Percentiles rank a stretch among this genome's conserved stretches.
These are phyloP conservation scores for Cutaneotrichosporon arboriforme DNA, from an alignment of 1,284 basidiomycete genomes.

Conservation along the genomic window DNA sequence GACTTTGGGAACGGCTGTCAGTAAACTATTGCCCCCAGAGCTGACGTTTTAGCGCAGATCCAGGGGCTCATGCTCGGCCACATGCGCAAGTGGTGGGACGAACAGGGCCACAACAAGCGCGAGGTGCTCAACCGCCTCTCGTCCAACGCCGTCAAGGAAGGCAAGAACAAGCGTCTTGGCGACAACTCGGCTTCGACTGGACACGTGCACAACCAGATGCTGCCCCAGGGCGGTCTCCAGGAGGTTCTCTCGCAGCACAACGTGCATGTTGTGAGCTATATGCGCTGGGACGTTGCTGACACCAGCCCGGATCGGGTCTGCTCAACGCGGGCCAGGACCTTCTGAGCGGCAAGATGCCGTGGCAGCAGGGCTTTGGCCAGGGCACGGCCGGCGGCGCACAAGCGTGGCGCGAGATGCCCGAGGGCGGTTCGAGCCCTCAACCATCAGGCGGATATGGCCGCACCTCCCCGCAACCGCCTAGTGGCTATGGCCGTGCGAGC, in stretches of 20 bases:
- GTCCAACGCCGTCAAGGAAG: conserved; percentile 63
- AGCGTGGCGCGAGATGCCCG: conserved; percentile 43
- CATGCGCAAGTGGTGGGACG: conserved; percentile 54
- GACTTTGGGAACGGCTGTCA: conserved; percentile 62
- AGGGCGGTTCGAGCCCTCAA: not conserved
- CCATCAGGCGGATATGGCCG: not conserved
- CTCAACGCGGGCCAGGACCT: conserved; percentile 47
- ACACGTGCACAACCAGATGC: conserved; percentile 41
- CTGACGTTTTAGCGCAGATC: conserved; percentile 72
- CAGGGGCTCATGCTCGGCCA: conserved; percentile 67
- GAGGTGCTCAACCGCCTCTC: conserved; percentile 59
- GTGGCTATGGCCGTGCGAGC: conserved; percentile 10
- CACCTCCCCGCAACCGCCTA: not conserved
- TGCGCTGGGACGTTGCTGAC: not conserved
- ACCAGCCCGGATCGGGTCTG: conserved; percentile 17
- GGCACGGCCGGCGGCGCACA: conserved; percentile 31
- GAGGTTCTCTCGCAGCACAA: conserved; percentile 44
- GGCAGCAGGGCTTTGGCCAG: conserved; percentile 44
- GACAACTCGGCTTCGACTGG: conserved; percentile 33
- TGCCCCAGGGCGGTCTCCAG: conserved; percentile 45
- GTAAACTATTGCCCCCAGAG: conserved; percentile 31
- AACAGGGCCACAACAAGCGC: conserved; percentile 54
- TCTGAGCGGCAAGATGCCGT: conserved; percentile 45
- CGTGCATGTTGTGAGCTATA: conserved; percentile 41
- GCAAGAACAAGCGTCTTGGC: conserved; percentile 62